Evolutionary conservation across 768 basidiomycete genomes (phyloP).

Genomic region (Russula olivacea): DNA sequence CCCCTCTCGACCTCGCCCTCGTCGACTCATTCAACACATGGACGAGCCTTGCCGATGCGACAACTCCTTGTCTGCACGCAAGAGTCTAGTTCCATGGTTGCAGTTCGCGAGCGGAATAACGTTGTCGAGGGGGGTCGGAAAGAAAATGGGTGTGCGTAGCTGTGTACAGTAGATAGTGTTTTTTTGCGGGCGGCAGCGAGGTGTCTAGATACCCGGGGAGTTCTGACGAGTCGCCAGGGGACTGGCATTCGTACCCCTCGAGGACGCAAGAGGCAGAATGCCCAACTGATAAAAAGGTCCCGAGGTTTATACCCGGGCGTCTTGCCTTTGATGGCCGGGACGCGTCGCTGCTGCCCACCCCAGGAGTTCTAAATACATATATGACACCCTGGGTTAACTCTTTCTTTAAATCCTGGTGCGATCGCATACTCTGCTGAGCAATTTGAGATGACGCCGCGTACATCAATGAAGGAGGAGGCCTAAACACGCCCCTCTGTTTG

Average conservation of each 20-base stretch:
- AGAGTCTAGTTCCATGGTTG: not conserved
- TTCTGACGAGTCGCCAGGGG: slow-evolving; percentile 18
- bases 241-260: slow-evolving; percentile 20
- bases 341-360: slow-evolving; percentile 14
- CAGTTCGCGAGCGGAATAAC: not conserved
- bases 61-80: not conserved
- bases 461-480: too few relatives aligned
- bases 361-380: not conserved
- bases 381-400: not conserved
- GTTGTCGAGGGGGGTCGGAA: slow-evolving; percentile 1
- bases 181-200: slow-evolving; percentile 1
- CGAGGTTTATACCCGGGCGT: slow-evolving; percentile 19
- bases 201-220: slow-evolving; percentile 19
- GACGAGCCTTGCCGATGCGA: not conserved
- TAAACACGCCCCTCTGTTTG: too few relatives aligned
- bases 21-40: not conserved
- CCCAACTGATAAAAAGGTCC: slow-evolving; percentile 5
- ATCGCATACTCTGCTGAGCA: too few relatives aligned
- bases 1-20: not conserved
- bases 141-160: not conserved
- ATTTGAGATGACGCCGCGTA: too few relatives aligned
- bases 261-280: slow-evolving; percentile 12
- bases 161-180: not conserved
- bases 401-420: too few relatives aligned
- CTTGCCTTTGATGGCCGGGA: slow-evolving; percentile 19